Percentiles rank a stretch among this genome's conserved stretches.
phyloP scores from a whole-genome alignment of 2,329 filamentous ascomycete species.

The Phialophora tarda region DNA sequence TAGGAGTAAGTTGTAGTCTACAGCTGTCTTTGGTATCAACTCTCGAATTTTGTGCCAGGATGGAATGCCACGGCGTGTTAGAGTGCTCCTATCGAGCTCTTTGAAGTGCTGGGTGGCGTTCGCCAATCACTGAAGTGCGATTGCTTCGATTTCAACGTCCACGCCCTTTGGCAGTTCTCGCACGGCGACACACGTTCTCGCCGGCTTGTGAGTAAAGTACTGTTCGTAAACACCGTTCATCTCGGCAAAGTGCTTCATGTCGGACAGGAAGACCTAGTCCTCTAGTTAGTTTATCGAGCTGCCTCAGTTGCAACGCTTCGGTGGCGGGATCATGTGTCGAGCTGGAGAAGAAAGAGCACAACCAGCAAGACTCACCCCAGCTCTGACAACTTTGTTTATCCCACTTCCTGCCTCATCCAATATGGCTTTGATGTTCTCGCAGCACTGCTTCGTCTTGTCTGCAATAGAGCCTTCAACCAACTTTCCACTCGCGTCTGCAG shows the following conservation, averaged over 20 bases:
- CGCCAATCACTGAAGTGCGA: constrained; percentile 57
- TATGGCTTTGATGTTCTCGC: constrained; percentile 82
- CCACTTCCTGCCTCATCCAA: constrained; percentile 79
- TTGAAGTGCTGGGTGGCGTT: not conserved
- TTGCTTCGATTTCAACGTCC: constrained; percentile 68
- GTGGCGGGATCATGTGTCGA: not conserved
- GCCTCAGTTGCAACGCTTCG: not conserved
- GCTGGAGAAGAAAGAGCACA: not conserved
- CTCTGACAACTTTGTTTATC: constrained; percentile 84
- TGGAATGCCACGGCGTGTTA: not conserved
- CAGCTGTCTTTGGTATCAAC: not conserved
- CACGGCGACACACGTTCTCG: constrained; percentile 67
- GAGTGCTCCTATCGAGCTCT: constrained; percentile 4
- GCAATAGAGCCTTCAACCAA: constrained; percentile 69
- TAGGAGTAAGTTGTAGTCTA: constrained; percentile 46
- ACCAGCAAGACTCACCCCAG: constrained; percentile 58
- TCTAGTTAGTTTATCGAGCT: constrained; percentile 2
- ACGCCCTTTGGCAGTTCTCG: constrained; percentile 68
- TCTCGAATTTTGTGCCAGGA: not conserved
- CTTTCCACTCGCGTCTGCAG: constrained; percentile 66
- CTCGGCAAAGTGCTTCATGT: constrained; percentile 86
- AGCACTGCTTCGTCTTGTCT: constrained; percentile 72
- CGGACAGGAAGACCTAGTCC: constrained; percentile 75
- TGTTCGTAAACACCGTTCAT: constrained; percentile 77
- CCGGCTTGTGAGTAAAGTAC: constrained; percentile 70